Evolutionary conservation across 129 eudicot genomes (phyloP).

Genomic region (Cynara cardunculus): DNA sequence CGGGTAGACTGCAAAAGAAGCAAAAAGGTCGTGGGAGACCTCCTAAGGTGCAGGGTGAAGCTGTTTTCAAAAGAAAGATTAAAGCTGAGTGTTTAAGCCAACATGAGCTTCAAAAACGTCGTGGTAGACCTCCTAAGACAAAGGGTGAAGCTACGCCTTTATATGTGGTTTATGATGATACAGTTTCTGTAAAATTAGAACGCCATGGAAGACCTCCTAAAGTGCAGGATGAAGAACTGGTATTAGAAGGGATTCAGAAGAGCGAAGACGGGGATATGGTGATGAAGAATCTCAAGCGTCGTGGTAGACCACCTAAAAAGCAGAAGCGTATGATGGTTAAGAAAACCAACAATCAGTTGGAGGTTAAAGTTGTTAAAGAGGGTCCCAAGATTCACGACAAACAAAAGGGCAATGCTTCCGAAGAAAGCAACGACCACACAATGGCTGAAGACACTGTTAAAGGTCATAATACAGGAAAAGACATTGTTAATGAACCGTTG

Average conservation of each 20-base stretch:
- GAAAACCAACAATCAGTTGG: neutral
- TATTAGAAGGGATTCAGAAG: neutral
- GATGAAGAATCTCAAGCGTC: constrained; percentile 12
- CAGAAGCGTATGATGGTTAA: neutral
- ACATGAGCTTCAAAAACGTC: neutral
- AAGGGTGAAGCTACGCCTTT: neutral
- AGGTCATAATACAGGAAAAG: constrained; percentile 5
- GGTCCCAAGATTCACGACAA: constrained; percentile 1
- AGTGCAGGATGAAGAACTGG: neutral
- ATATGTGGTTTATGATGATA: neutral
- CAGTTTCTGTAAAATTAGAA: neutral
- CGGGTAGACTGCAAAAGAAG: constrained; percentile 20
- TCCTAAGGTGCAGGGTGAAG: constrained; percentile 33
- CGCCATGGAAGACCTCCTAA: constrained; percentile 17
- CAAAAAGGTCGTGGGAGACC: constrained; percentile 55
- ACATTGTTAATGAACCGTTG: neutral
- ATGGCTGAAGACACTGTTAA: constrained; percentile 1
- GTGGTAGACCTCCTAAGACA: constrained; percentile 22
- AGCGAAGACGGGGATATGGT: neutral
- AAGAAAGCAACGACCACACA: constrained; percentile 14
- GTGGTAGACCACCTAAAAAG: constrained; percentile 28
- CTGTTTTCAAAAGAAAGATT: neutral
- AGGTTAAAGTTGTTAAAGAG: constrained; percentile 20
- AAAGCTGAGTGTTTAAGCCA: neutral
- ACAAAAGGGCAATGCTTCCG: constrained; percentile 4